Conservation (phyloP, 2,329 filamentous ascomycete species). For the Scopulariopsis brevicaulis region DNA sequence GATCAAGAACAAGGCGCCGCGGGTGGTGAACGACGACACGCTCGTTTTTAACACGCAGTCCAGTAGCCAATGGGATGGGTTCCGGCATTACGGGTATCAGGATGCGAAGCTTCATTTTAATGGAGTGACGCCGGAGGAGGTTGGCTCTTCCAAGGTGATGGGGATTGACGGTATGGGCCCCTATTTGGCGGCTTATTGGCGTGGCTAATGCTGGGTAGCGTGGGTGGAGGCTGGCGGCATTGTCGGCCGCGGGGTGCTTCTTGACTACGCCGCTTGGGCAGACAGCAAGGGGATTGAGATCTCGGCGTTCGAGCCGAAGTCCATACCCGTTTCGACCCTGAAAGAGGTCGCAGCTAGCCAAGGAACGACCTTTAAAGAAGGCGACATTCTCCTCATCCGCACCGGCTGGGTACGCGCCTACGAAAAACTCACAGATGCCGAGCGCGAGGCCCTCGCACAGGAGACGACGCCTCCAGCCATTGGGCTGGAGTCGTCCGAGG, state of each 20-base stretch:
- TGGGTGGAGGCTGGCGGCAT: constrained; percentile 6
- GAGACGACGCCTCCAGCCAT: neutral
- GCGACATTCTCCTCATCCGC: constrained; percentile 42
- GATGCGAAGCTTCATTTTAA: neutral
- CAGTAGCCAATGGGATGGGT: constrained; percentile 5
- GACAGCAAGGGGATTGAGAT: constrained; percentile 22
- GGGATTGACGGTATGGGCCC: neutral
- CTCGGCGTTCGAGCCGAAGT: constrained; percentile 25
- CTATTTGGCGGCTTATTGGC: neutral
- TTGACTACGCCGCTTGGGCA: constrained; percentile 36
- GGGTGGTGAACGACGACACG: constrained; percentile 3
- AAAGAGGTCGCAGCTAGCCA: constrained; percentile 23
- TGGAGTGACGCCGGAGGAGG: neutral
- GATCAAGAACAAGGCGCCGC: neutral
- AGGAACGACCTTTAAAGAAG: constrained; percentile 30
- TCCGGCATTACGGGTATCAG: constrained; percentile 2
- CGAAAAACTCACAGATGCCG: neutral
- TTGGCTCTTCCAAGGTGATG: neutral
- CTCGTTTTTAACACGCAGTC: constrained; percentile 3
- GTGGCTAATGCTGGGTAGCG: neutral
- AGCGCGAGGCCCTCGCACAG: neutral
- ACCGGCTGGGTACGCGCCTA: constrained; percentile 9
- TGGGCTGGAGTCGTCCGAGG: constrained; percentile 4
- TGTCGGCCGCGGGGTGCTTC: constrained; percentile 33
- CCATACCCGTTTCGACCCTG: constrained; percentile 17